phyloP scores from a whole-genome alignment of 83 land plant genomes.

The Larix sibirica region DNA sequence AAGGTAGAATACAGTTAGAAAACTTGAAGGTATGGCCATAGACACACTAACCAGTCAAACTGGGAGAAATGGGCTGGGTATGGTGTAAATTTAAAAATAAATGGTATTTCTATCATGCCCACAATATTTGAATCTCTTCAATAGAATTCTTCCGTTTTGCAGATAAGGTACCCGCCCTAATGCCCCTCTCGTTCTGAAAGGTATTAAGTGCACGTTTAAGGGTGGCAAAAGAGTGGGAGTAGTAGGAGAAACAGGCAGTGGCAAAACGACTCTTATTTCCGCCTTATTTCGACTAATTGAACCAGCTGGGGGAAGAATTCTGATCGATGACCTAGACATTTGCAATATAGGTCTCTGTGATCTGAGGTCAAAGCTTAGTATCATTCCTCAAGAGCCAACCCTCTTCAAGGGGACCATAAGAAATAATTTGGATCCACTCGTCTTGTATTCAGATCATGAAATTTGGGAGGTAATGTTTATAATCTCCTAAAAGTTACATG shows the following conservation, averaged over 20 bases:
- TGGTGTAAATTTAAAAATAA: too few relatives aligned
- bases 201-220: constrained; percentile 59
- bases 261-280: constrained; percentile 67
- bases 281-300: constrained; percentile 76
- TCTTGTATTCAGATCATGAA: constrained; percentile 40
- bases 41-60: too few relatives aligned
- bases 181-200: constrained; percentile 70
- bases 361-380: constrained; percentile 60
- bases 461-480: constrained; percentile 45
- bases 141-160: constrained; percentile 3
- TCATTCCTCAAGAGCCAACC: constrained; percentile 81
- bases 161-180: constrained; percentile 62
- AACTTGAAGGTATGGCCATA: constrained; percentile 42
- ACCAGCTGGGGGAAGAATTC: constrained; percentile 56
- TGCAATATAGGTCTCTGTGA: constrained; percentile 62
- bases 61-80: too few relatives aligned
- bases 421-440: constrained; percentile 71
- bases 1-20: constrained; percentile 60
- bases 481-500: background rate
- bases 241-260: constrained; percentile 82
- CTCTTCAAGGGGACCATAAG: constrained; percentile 65
- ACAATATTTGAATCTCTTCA: background rate
- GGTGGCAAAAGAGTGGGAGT: constrained; percentile 66
- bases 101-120: too few relatives aligned
- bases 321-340: constrained; percentile 65